Conservation (phyloP, 2,329 filamentous ascomycete species). For the Nemania sp. region DNA sequence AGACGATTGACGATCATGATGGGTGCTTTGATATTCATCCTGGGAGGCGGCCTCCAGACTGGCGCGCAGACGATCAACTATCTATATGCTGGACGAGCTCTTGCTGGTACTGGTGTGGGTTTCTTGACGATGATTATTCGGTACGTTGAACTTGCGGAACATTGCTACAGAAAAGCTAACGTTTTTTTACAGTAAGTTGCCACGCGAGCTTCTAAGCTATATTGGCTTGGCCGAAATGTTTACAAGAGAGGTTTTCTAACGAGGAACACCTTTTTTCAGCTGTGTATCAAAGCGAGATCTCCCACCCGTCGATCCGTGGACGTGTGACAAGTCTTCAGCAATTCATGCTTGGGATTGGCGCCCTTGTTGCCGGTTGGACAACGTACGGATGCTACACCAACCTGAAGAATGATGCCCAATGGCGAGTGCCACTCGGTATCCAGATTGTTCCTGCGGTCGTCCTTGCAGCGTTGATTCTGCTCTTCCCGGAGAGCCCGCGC, state of each 20-base stretch:
- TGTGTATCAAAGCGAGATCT: slow-evolving; percentile 82
- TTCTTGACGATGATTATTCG: slow-evolving; percentile 58
- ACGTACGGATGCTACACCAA: slow-evolving; percentile 67
- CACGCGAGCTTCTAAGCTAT: neutral
- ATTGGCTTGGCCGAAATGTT: neutral
- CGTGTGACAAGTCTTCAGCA: slow-evolving; percentile 81
- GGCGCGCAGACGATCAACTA: slow-evolving; percentile 69
- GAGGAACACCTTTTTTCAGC: slow-evolving; percentile 50
- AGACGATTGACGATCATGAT: slow-evolving; percentile 76
- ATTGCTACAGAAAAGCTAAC: slow-evolving; percentile 18
- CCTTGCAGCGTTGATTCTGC: slow-evolving; percentile 71
- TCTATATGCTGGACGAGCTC: slow-evolving; percentile 76
- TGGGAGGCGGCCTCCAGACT: slow-evolving; percentile 80
- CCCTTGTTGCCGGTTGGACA: slow-evolving; percentile 79
- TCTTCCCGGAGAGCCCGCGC: slow-evolving; percentile 78
- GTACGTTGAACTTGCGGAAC: slow-evolving; percentile 40
- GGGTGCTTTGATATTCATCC: slow-evolving; percentile 76
- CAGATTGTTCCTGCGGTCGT: slow-evolving; percentile 77
- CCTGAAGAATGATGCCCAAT: slow-evolving; percentile 49
- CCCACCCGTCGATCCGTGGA: slow-evolving; percentile 82
- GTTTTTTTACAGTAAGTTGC: slow-evolving; percentile 24
- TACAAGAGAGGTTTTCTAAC: slow-evolving; percentile 21
- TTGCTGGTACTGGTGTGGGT: slow-evolving; percentile 73
- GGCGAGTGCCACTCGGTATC: slow-evolving; percentile 75
- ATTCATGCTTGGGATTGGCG: slow-evolving; percentile 84